Evolutionary conservation across 257 asterid species (phyloP).

Genomic region (Cinchona pubescens): DNA sequence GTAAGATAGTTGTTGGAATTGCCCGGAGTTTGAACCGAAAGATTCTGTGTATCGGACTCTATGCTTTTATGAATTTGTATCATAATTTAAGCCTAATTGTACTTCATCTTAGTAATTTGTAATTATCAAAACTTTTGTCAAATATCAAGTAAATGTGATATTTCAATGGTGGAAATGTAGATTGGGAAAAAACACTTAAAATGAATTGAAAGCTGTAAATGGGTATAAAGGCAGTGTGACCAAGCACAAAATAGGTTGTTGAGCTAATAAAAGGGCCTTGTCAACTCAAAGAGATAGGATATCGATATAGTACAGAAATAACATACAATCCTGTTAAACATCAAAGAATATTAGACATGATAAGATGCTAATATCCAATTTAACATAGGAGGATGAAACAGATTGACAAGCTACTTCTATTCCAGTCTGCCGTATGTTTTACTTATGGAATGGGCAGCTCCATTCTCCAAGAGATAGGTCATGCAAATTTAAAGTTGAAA

Average conservation of each 20-base stretch:
- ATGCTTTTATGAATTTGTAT: no score
- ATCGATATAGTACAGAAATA: neutral
- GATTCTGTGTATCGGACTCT: no score
- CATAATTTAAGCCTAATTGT: no score
- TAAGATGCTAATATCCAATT: neutral
- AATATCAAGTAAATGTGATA: no score
- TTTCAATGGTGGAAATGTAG: neutral
- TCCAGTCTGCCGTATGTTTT: no score
- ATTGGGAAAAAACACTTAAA: no score
- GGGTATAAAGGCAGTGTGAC: neutral
- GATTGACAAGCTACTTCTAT: neutral
- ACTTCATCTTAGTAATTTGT: no score
- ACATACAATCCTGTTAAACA: neutral
- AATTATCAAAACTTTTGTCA: no score
- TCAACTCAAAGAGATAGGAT: neutral
- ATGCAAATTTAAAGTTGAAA: neutral
- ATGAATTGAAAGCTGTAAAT: neutral
- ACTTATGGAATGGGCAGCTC: neutral
- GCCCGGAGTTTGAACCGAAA: no score
- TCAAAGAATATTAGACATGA: neutral
- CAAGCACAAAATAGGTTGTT: neutral
- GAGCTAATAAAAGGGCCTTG: neutral
- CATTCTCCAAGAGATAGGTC: neutral
- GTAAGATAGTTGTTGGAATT: no score
- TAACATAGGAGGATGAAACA: neutral